Conservation (phyloP, 1,284 basidiomycete species). For the Ganoderma resinaceum region DNA sequence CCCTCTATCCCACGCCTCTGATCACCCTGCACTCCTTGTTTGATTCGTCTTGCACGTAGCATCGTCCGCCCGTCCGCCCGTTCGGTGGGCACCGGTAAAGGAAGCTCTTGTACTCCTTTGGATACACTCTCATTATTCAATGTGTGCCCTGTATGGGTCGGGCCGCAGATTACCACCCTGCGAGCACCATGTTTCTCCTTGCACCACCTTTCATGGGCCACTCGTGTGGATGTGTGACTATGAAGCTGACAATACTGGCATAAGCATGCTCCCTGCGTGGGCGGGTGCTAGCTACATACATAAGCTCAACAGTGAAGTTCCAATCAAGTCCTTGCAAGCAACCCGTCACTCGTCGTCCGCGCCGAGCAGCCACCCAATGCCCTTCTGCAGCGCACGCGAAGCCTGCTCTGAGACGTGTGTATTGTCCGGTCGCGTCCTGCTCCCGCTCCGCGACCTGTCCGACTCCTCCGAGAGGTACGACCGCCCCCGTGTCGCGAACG, state of each 20-base stretch:
- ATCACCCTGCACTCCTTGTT: neutral
- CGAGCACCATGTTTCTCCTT: constrained; percentile 15
- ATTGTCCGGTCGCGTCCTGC: constrained; percentile 49
- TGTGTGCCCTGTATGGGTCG: constrained; percentile 18
- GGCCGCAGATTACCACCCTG: constrained; percentile 17
- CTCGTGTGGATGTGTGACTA: neutral
- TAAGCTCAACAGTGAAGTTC: neutral
- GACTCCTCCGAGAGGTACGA: constrained; percentile 51
- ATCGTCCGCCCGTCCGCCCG: neutral
- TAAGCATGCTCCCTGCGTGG: neutral
- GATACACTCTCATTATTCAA: constrained; percentile 9
- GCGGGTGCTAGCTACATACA: constrained; percentile 7
- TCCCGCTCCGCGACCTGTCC: constrained; percentile 48
- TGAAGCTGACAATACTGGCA: neutral
- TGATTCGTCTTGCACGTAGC: neutral
- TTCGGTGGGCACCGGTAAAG: neutral
- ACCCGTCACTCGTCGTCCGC: constrained; percentile 60
- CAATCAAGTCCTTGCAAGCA: constrained; percentile 5
- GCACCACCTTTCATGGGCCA: neutral
- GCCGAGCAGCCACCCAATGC: constrained; percentile 89
- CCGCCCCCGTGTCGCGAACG: constrained; percentile 56
- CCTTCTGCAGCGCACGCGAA: constrained; percentile 76
- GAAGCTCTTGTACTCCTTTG: constrained; percentile 2
- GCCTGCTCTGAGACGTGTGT: constrained; percentile 77
- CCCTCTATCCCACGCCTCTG: neutral